phyloP scores from a whole-genome alignment of 2,329 filamentous ascomycete species.

The Phyllosticta citribraziliensis region DNA sequence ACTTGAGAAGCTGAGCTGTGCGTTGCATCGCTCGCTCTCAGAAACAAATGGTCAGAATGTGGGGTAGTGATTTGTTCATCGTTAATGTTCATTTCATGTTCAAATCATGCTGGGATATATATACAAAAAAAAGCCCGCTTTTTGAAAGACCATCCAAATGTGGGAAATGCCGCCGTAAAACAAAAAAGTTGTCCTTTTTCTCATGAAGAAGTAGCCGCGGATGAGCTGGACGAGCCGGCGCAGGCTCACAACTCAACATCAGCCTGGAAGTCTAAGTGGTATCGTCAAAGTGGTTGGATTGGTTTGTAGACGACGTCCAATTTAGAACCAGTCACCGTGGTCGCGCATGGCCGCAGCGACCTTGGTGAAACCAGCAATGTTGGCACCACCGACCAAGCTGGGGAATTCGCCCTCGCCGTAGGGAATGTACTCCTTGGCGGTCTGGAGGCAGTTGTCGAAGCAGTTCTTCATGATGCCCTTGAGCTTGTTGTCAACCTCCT shows the following conservation, averaged over 20 bases:
- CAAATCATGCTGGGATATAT: constrained; percentile 4
- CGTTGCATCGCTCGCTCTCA: neutral
- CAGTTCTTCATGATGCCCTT: constrained; percentile 91
- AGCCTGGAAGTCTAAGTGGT: neutral
- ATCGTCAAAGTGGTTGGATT: neutral
- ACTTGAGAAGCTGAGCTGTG: neutral
- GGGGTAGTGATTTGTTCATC: neutral
- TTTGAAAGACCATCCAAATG: neutral
- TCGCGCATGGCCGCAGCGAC: constrained; percentile 89
- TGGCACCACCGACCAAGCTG: constrained; percentile 82
- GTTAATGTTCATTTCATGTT: constrained; percentile 2
- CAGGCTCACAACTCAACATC: neutral
- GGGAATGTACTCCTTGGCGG: constrained; percentile 79
- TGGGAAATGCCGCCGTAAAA: neutral
- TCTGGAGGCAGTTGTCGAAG: constrained; percentile 81
- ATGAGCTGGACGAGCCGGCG: neutral
- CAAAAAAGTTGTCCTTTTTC: neutral
- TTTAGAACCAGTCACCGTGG: constrained; percentile 84
- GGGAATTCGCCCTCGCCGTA: constrained; percentile 74
- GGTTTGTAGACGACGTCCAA: neutral
- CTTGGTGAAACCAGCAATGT: constrained; percentile 97
- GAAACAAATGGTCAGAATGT: neutral
- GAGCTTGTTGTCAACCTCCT: constrained; percentile 86
- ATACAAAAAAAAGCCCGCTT: constrained; percentile 1
- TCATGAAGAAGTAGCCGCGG: neutral